Percentiles rank a stretch among this genome's conserved stretches.
These are phyloP conservation scores for Termitomyces sp. DNA, from an alignment of 768 basidiomycete genomes.

Conservation along the genomic window DNA sequence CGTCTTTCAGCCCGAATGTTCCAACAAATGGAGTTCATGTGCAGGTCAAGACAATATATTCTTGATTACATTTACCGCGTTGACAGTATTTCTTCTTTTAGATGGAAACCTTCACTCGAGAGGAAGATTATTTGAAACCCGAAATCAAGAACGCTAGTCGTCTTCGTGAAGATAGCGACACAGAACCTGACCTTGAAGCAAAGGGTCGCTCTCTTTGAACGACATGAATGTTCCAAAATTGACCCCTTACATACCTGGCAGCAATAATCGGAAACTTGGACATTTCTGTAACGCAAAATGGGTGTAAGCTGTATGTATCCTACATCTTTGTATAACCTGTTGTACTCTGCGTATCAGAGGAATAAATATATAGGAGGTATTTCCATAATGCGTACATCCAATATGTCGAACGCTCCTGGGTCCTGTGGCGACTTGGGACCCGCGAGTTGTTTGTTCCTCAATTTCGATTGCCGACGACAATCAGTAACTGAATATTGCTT, in stretches of 20 bases:
- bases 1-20: conserved; percentile 13
- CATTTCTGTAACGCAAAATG: not conserved
- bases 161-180: conserved; percentile 11
- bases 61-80: not conserved
- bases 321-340: not conserved
- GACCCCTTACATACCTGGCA: not conserved
- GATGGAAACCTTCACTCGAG: conserved; percentile 46
- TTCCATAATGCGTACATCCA: not conserved
- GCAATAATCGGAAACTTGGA: not conserved
- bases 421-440: not conserved
- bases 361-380: not conserved
- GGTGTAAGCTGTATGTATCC: not conserved
- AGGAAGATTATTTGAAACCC: conserved; percentile 11
- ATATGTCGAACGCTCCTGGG: not conserved
- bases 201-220: conserved; percentile 10
- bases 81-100: conserved; percentile 10
- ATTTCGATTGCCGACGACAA: not conserved
- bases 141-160: not conserved
- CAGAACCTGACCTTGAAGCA: conserved; percentile 12
- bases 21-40: conserved; percentile 35
- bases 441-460: not conserved
- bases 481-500: not conserved
- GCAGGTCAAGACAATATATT: conserved; percentile 24
- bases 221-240: not conserved
- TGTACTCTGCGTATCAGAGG: not conserved